These are phyloP conservation scores for Rhodosporidiobolus odoratus DNA, from an alignment of 768 basidiomycete species.

Conservation along the genomic window DNA sequence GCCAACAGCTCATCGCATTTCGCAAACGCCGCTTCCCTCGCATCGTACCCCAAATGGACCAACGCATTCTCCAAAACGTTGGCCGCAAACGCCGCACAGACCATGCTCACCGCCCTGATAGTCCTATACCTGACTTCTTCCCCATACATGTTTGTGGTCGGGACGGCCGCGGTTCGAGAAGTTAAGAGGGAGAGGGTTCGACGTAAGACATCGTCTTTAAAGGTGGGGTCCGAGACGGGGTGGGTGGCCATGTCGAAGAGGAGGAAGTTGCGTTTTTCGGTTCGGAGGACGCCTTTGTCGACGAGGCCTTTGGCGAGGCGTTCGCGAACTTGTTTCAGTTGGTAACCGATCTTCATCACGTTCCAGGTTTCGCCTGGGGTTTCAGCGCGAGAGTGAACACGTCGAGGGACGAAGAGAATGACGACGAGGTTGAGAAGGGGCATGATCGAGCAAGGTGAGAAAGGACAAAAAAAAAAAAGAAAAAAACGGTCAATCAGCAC, in stretches of 20 bases:
- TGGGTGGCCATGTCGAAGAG: conserved; percentile 99
- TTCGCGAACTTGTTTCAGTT: conserved; percentile 96
- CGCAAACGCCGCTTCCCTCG: conserved; percentile 85
- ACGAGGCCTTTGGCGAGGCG: conserved; percentile 93
- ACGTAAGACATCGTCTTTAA: conserved; percentile 75
- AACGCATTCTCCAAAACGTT: conserved; percentile 94
- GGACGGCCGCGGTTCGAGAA: conserved; percentile 68
- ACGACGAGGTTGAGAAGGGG: background rate
- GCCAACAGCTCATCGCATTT: conserved; percentile 89
- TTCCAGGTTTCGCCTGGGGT: conserved; percentile 94
- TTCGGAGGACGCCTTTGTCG: conserved; percentile 97
- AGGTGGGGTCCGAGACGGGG: conserved; percentile 86
- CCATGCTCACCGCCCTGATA: conserved; percentile 73
- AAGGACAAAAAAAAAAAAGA: background rate
- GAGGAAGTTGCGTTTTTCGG: conserved; percentile 97
- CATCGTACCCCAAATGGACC: conserved; percentile 79
- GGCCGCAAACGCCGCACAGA: conserved; percentile 87
- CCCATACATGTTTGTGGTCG: conserved; percentile 55
- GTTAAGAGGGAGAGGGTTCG: conserved; percentile 75
- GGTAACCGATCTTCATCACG: conserved; percentile 98
- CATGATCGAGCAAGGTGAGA: background rate
- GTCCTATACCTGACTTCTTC: conserved; percentile 69
- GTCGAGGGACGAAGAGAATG: background rate
- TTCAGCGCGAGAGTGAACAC: background rate
- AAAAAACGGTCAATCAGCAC: background rate